Evolutionary conservation across 345 rosid species (phyloP).

Genomic region (Bretschneidera sinensis): DNA sequence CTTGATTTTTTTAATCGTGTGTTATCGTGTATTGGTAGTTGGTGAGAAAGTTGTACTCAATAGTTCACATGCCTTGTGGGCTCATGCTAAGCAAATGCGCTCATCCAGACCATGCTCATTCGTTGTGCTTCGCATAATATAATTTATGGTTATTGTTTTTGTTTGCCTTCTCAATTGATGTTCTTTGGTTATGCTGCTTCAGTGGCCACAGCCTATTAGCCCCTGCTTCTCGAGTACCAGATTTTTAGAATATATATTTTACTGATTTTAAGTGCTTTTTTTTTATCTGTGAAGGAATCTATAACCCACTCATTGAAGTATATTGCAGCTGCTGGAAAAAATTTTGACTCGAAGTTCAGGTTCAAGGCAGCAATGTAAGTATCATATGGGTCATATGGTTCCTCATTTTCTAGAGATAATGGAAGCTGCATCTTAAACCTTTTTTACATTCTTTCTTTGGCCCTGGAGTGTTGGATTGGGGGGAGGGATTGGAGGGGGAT

Average conservation of each 20-base stretch:
- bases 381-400: neutral
- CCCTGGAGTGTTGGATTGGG: too few species aligned
- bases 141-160: conserved; percentile 32
- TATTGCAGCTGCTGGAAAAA: conserved; percentile 10
- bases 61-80: conserved; percentile 67
- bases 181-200: conserved; percentile 16
- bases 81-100: conserved; percentile 42
- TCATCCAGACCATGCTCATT: conserved; percentile 37
- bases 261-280: neutral
- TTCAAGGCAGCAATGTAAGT: neutral
- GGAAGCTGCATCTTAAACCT: neutral
- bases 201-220: conserved; percentile 8
- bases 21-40: conserved; percentile 46
- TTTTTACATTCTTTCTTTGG: too few species aligned
- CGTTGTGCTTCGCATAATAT: conserved; percentile 46
- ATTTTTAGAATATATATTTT: neutral
- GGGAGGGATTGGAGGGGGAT: too few species aligned
- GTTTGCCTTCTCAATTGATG: conserved; percentile 14
- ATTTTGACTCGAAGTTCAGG: neutral
- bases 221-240: neutral
- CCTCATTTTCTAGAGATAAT: neutral
- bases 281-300: neutral
- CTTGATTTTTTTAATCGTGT: conserved; percentile 30
- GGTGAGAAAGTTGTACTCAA: conserved; percentile 45
- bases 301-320: neutral